Conservation (phyloP, 139 green algal genomes). For the Tetradesmus obliquus region DNA sequence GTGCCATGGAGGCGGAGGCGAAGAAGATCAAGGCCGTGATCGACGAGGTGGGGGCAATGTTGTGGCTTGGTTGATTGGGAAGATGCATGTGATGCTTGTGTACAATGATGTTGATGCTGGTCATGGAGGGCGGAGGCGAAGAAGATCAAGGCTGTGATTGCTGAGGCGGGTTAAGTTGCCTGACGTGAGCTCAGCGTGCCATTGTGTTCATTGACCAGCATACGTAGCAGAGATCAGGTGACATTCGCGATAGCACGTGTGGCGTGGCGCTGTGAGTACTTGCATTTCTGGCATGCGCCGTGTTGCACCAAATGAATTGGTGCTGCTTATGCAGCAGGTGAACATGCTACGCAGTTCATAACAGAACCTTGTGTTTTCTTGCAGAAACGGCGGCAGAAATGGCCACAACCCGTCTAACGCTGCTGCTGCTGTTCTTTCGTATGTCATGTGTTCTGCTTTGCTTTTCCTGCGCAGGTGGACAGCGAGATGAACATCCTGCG, state of each 20-base stretch:
- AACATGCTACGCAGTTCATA: too few species aligned
- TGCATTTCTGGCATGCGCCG: too few species aligned
- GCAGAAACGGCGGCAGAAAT: too few species aligned
- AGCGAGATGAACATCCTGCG: constrained; percentile 67
- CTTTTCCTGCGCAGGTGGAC: constrained; percentile 39
- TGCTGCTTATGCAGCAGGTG: too few species aligned
- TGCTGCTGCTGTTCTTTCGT: not conserved
- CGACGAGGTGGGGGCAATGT: constrained; percentile 23
- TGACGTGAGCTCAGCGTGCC: too few species aligned
- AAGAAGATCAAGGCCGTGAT: constrained; percentile 50
- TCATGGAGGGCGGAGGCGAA: constrained; percentile 53
- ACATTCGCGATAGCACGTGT: not conserved
- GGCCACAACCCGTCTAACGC: not conserved
- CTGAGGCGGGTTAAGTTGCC: not conserved
- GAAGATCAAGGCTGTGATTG: constrained; percentile 46
- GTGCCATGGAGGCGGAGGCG: constrained; percentile 56
- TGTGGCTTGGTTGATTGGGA: not conserved
- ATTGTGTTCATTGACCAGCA: too few species aligned
- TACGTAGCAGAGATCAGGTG: not conserved
- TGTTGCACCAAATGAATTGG: too few species aligned
- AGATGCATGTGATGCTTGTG: not conserved
- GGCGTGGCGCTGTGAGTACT: not conserved
- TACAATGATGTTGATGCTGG: too few species aligned
- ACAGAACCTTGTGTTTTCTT: too few species aligned
- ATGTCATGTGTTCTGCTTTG: not conserved